Percentiles rank a stretch among this genome's conserved stretches.
Conservation (phyloP, 345 rosid species). For the Lumnitzera littorea region DNA sequence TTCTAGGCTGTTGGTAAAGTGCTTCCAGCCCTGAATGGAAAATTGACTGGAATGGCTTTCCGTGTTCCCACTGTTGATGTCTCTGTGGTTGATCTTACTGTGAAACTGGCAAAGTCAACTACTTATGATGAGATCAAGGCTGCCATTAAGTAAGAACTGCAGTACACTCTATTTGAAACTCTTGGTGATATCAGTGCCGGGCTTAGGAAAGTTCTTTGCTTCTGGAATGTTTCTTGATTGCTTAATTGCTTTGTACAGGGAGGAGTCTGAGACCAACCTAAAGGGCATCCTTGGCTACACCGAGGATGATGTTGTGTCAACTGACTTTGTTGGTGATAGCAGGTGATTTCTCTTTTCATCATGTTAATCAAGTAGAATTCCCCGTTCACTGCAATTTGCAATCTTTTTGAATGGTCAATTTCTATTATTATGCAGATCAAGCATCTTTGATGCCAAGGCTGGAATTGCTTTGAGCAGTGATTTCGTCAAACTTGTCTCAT, state of each 20-base stretch:
- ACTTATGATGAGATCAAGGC: slow-evolving; percentile 49
- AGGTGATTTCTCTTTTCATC: slow-evolving; percentile 23
- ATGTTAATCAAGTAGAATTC: background rate
- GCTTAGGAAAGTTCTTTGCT: background rate
- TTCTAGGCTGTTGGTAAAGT: slow-evolving; percentile 63
- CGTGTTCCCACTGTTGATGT: slow-evolving; percentile 73
- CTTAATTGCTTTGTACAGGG: slow-evolving; percentile 21
- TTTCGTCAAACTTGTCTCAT: slow-evolving; percentile 42
- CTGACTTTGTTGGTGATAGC: slow-evolving; percentile 54
- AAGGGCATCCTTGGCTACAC: slow-evolving; percentile 69
- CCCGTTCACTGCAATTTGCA: background rate
- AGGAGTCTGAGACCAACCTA: slow-evolving; percentile 41
- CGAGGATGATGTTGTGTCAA: slow-evolving; percentile 52
- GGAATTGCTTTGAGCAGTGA: slow-evolving; percentile 36
- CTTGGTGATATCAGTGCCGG: background rate
- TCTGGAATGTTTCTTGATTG: background rate
- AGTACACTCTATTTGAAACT: background rate
- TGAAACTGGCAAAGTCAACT: slow-evolving; percentile 53
- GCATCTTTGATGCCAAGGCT: slow-evolving; percentile 57
- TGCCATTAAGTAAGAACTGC: slow-evolving; percentile 41
- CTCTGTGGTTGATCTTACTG: slow-evolving; percentile 68
- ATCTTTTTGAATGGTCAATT: background rate
- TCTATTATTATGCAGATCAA: slow-evolving; percentile 25
- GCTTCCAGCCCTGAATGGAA: slow-evolving; percentile 49
- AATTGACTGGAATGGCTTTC: slow-evolving; percentile 68